Evolutionary conservation across 176 grass and related monocot species (phyloP).

Genomic region (Saccharum spontaneum): DNA sequence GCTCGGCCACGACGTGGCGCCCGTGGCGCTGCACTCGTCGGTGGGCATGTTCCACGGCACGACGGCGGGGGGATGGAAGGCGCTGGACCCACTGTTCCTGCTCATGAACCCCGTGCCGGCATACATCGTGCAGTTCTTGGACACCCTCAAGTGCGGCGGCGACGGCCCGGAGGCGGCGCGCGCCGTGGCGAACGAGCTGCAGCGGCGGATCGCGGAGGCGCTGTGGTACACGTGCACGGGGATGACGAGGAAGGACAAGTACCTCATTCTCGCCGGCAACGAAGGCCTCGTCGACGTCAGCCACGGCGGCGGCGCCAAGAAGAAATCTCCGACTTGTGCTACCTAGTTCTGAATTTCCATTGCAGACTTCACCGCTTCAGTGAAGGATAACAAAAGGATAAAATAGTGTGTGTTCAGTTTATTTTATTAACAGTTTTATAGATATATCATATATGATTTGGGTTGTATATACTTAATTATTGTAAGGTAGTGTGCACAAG

Average conservation of each 20-base stretch:
- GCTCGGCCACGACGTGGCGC: slow-evolving; percentile 75
- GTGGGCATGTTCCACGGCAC: slow-evolving; percentile 83
- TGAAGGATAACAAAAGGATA: not conserved
- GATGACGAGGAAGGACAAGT: slow-evolving; percentile 87
- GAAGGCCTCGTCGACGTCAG: slow-evolving; percentile 52
- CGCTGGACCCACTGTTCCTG: slow-evolving; percentile 60
- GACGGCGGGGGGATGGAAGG: slow-evolving; percentile 66
- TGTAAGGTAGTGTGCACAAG: not conserved
- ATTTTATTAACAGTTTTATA: not conserved
- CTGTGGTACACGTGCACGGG: slow-evolving; percentile 68
- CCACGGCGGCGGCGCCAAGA: not conserved
- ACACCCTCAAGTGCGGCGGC: slow-evolving; percentile 17
- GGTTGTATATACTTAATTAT: not conserved
- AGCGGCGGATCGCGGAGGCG: slow-evolving; percentile 53
- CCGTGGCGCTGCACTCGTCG: slow-evolving; percentile 61
- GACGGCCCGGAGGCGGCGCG: slow-evolving; percentile 11
- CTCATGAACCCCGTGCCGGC: slow-evolving; percentile 63
- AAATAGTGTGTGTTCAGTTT: not conserved
- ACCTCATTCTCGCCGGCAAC: slow-evolving; percentile 87
- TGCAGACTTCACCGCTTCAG: not conserved
- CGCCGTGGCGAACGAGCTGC: slow-evolving; percentile 70
- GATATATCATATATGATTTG: not conserved
- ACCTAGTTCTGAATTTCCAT: not conserved
- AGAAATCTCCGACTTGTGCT: not conserved
- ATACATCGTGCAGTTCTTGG: slow-evolving; percentile 58